Percentiles rank a stretch among this genome's conserved stretches.
Evolutionary conservation across 805 yeast genomes (phyloP).

Genomic region (Candida xiaguanensis): DNA sequence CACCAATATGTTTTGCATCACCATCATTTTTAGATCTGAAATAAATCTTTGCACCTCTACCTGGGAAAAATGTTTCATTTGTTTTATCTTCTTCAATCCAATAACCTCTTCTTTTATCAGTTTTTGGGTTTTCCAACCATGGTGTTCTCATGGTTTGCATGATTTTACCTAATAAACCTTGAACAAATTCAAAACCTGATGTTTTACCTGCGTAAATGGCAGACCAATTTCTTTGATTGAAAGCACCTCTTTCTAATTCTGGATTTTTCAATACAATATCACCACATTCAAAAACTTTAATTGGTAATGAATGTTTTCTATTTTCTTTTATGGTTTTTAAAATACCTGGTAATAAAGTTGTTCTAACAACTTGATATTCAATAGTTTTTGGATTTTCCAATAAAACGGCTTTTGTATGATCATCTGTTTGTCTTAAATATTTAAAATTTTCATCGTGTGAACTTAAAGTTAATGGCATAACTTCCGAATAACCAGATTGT

Average conservation of each 20-base stretch:
- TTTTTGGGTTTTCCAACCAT: constrained; percentile 61
- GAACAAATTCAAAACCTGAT: constrained; percentile 91
- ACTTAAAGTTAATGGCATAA: constrained; percentile 89
- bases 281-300: constrained; percentile 91
- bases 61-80: constrained; percentile 84
- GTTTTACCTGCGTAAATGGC: constrained; percentile 93
- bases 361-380: constrained; percentile 97
- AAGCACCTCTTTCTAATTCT: constrained; percentile 80
- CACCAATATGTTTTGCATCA: constrained; percentile 62
- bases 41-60: constrained; percentile 89
- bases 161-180: constrained; percentile 89
- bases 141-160: constrained; percentile 94
- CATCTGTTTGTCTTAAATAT: constrained; percentile 72
- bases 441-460: constrained; percentile 96
- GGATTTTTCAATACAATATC: constrained; percentile 88
- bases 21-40: constrained; percentile 64
- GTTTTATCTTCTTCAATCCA: constrained; percentile 74
- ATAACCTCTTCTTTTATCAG: constrained; percentile 65
- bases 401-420: constrained; percentile 75
- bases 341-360: constrained; percentile 89
- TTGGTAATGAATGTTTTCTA: constrained; percentile 92
- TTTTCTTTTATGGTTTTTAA: constrained; percentile 94
- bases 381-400: constrained; percentile 94
- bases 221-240: constrained; percentile 90
- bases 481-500: constrained; percentile 95